phyloP scores from a whole-genome alignment of 2,329 filamentous ascomycete genomes.

The Aureobasidium pullulans region DNA sequence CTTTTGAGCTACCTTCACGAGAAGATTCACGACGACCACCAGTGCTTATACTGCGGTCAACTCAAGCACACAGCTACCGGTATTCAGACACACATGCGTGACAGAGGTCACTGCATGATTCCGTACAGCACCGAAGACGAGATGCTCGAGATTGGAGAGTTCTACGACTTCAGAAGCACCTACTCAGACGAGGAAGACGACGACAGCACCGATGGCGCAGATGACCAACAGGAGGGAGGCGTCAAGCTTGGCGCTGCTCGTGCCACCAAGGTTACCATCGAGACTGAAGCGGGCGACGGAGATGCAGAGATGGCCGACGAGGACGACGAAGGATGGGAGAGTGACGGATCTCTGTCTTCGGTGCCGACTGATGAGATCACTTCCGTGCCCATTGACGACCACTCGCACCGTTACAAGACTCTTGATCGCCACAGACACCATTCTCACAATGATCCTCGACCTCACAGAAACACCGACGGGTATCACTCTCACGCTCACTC shows the following conservation, averaged over 20 bases:
- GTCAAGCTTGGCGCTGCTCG: conserved; percentile 64
- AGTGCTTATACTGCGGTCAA: conserved; percentile 86
- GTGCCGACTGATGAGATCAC: conserved; percentile 79
- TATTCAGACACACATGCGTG: conserved; percentile 93
- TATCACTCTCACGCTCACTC: conserved; percentile 74
- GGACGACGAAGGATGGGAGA: conserved; percentile 86
- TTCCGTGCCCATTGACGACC: conserved; percentile 67
- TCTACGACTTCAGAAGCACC: conserved; percentile 92
- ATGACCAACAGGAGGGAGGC: conserved; percentile 43
- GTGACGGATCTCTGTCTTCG: conserved; percentile 76
- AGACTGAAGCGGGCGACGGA: conserved; percentile 42
- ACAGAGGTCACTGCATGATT: conserved; percentile 95
- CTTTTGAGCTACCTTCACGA: conserved; percentile 70
- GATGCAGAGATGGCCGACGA: conserved; percentile 49
- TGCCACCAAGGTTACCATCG: conserved; percentile 35
- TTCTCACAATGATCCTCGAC: conserved; percentile 60
- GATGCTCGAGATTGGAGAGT: conserved; percentile 89
- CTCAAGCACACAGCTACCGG: conserved; percentile 69
- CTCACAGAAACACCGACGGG: conserved; percentile 67
- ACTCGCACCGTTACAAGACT: conserved; percentile 63
- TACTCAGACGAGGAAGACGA: conserved; percentile 74
- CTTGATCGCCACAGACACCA: conserved; percentile 69
- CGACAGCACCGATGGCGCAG: conserved; percentile 46
- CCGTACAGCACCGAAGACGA: conserved; percentile 83
- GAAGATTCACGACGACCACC: conserved; percentile 70